These are phyloP conservation scores for Papiliotrema flavescens DNA, from an alignment of 1,284 basidiomycete species.

Conservation along the genomic window DNA sequence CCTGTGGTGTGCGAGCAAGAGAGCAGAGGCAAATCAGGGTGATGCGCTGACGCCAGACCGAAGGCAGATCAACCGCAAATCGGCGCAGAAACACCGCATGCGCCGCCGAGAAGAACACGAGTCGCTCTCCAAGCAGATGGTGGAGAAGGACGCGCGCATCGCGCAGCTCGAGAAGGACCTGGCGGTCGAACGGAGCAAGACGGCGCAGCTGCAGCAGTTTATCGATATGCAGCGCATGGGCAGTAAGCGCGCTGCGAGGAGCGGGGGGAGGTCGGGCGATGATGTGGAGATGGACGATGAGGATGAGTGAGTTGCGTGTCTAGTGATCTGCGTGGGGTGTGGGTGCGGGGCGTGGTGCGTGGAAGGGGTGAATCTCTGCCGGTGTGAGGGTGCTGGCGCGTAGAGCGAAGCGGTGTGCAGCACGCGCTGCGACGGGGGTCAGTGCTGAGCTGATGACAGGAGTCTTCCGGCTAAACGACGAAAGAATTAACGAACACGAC, in stretches of 20 bases:
- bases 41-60: slow-evolving; percentile 17
- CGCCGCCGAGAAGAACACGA: slow-evolving; percentile 28
- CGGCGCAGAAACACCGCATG: slow-evolving; percentile 34
- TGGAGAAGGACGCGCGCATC: slow-evolving; percentile 18
- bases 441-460: too few relatives aligned
- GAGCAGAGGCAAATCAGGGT: too few relatives aligned
- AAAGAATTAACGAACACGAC: too few relatives aligned
- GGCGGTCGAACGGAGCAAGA: slow-evolving; percentile 25
- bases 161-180: slow-evolving; percentile 22
- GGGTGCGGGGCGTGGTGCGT: too few relatives aligned
- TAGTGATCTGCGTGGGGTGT: too few relatives aligned
- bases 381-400: too few relatives aligned
- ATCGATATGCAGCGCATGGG: slow-evolving; percentile 1
- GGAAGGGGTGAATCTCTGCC: too few relatives aligned
- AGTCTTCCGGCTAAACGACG: too few relatives aligned
- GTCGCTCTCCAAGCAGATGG: slow-evolving; percentile 9
- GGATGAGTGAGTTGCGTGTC: too few relatives aligned
- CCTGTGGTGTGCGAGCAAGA: not conserved
- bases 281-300: not conserved
- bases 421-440: too few relatives aligned
- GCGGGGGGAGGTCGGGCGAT: not conserved
- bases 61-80: slow-evolving; percentile 31
- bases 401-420: too few relatives aligned
- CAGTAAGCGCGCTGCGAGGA: not conserved
- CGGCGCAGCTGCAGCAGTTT: slow-evolving; percentile 15